Base-by-base conservation (phyloP, 192 early-diverging fungal genomes). In the Coemansia sp. region DNA sequence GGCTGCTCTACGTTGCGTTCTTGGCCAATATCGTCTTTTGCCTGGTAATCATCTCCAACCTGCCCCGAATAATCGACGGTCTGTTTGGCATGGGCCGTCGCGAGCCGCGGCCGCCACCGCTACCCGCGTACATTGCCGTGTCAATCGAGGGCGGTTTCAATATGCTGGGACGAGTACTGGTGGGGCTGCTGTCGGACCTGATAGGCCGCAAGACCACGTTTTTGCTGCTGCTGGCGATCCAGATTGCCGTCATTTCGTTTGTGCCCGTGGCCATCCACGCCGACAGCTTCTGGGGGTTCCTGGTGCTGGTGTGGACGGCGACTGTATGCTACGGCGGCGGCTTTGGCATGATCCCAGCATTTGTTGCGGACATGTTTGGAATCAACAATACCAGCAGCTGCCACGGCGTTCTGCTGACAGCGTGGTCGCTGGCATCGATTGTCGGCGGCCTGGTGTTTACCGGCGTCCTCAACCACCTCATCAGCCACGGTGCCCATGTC, bases 291-390 rank as follows among this genome's bases (percentile, higher is more conserved):
- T 64, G 75, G 41, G 75, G 67, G 1, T 85, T 83, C 62, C 58
- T 87, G 31, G 43, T 64, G 8, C 50, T 77, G 5, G 62, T 84
- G 35, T 87, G 84, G 80, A 52, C 72, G 15, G 79, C 85, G 47
- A 84, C 85, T 7, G 65, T 81, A 14, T 86, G 81, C 72, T 90
- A 88, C 50, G 88, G 88, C 48, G 85, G 81, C 36, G 88, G 88
- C 5, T 88, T 88, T 46, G 88, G 86, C 35, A 78, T 84, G 69
- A 85, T 90, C 40, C 88, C 86, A 0, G 85, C 86, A 8, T 87
- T 86, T 67, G 68, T 90, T 4, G 71, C 86, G 35, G 88, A 90
- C 48, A 86, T 86, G 82, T 90, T 86, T 50, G 85, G 85, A 6
- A 75, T 80, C 50, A 80, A 80, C 77, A 90, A 90, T 75, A 84